Percentiles rank a stretch among this genome's conserved stretches.
Conservation (phyloP, 805 yeast genomes). For the Wickerhamomyces sydowiorum region DNA sequence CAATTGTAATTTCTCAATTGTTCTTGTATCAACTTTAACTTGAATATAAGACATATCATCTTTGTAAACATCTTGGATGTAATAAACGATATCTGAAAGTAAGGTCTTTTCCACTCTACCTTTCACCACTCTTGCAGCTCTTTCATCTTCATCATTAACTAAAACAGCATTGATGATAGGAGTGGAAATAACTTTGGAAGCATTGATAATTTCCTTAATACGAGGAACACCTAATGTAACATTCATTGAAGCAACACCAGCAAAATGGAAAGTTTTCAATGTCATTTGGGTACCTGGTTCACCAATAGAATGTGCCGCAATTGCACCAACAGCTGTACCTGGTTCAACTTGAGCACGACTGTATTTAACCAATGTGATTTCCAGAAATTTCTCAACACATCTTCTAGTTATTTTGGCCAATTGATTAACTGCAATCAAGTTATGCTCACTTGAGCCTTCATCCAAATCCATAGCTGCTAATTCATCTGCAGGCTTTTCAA, state of each 20-base stretch:
- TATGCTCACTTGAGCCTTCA: slow-evolving; percentile 27
- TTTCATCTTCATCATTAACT: slow-evolving; percentile 90
- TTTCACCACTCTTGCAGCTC: slow-evolving; percentile 97
- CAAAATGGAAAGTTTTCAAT: slow-evolving; percentile 93
- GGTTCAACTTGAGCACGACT: slow-evolving; percentile 92
- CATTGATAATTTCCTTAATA: slow-evolving; percentile 97
- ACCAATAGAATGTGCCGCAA: slow-evolving; percentile 98
- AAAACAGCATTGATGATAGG: slow-evolving; percentile 94
- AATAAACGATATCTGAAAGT: slow-evolving; percentile 78
- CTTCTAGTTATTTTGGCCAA: slow-evolving; percentile 57
- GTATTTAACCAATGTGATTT: slow-evolving; percentile 75
- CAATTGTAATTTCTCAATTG: slow-evolving; percentile 85
- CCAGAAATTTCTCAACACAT: slow-evolving; percentile 61
- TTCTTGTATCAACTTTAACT: slow-evolving; percentile 73
- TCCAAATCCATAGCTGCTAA: slow-evolving; percentile 35
- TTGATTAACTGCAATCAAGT: slow-evolving; percentile 51
- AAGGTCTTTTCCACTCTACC: slow-evolving; percentile 94
- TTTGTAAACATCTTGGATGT: slow-evolving; percentile 90
- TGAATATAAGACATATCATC: slow-evolving; percentile 73
- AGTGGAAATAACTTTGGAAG: slow-evolving; percentile 90
- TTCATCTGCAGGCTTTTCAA: slow-evolving; percentile 39
- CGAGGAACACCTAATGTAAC: slow-evolving; percentile 99
- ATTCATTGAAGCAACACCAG: slow-evolving; percentile 99
- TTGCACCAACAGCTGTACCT: slow-evolving; percentile 98
- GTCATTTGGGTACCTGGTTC: slow-evolving; percentile 99